These are phyloP conservation scores for Bipolaris zeicola DNA, from an alignment of 2,329 filamentous ascomycete genomes.

Conservation along the genomic window DNA sequence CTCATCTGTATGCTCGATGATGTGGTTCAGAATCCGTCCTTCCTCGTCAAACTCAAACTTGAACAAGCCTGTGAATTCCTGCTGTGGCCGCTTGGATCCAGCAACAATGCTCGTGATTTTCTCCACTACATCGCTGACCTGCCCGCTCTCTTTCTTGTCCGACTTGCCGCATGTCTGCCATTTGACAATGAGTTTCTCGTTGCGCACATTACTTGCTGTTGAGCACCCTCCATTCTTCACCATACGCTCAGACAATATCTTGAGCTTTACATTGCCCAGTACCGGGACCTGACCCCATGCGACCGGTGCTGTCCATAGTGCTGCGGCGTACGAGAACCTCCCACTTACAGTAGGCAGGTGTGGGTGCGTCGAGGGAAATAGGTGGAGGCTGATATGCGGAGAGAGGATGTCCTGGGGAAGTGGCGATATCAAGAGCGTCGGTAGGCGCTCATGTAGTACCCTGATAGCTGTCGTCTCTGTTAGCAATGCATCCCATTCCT, in stretches of 20 bases:
- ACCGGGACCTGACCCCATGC: conserved; percentile 94
- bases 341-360: conserved; percentile 92
- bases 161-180: conserved; percentile 76
- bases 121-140: conserved; percentile 57
- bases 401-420: conserved; percentile 67
- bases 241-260: conserved; percentile 90
- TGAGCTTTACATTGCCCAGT: conserved; percentile 84
- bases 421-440: conserved; percentile 64
- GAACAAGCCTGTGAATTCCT: conserved; percentile 89
- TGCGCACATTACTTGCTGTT: conserved; percentile 49
- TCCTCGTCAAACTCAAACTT: conserved; percentile 93
- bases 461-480: conserved; percentile 57
- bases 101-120: conserved; percentile 63
- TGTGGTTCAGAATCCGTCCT: conserved; percentile 83
- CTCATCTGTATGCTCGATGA: conserved; percentile 91
- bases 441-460: conserved; percentile 65
- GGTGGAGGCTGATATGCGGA: conserved; percentile 65
- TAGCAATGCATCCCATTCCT: conserved; percentile 5
- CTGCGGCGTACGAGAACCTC: conserved; percentile 86
- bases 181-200: conserved; percentile 86
- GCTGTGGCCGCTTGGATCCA: conserved; percentile 51
- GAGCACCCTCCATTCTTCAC: conserved; percentile 59
- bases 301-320: conserved; percentile 93
- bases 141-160: conserved; percentile 52
- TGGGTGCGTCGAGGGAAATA: conserved; percentile 77